Evolutionary conservation across 352 stramenopile species (phyloP), one percentile per base, ranked within the genome.

Genomic region (Elongisporangium senticosum): DNA sequence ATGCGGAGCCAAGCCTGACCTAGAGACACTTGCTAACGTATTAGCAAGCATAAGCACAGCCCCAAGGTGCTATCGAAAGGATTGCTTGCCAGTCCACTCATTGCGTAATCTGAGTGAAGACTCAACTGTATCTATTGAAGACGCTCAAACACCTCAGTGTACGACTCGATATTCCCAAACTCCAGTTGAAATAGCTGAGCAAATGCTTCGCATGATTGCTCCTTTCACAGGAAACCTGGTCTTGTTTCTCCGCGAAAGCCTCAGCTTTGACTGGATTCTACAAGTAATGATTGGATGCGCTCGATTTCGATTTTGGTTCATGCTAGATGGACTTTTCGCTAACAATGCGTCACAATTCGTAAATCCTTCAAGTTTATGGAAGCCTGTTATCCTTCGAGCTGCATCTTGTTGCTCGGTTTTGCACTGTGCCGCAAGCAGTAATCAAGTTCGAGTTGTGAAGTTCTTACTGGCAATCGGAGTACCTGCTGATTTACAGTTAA

Each of bases 401-500:
- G 60, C 64, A 20, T 75, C 49, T 11, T 81, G 63, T 50, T 86
- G 69, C 13, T 69, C 82, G 17, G 51, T 83, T 4, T 33, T 89
- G 2, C 72, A 87, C 33, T 65, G 79, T n/a, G 76, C 76, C 2
- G 79, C 76, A 15, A 65, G 72, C 52, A 40, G 74, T 19, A 79
- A 87, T 43, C 68, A 79, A 59, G 65, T 63, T 10, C 40, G 63
- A 7, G 14, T 87, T 17, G 51, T 86, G 15, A 53, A 58, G 33
- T 87, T 87, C 49, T 64, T 87, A 39, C 61, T 89, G 40, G 59
- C 59, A 2, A 57, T 86, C 0, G 79, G 79, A 24, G 69, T 86
- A 28, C 55, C 71, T 26, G 49, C 64, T 17, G 65, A 81, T 53
- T 59, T 86, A 19, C 62, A 54, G 0, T 51, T 86, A 8, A 62